Evolutionary conservation across 495 filamentous ascomycete genomes (phyloP), one percentile per base, ranked within the genome.

Genomic region (Annulohypoxylon bovei): DNA sequence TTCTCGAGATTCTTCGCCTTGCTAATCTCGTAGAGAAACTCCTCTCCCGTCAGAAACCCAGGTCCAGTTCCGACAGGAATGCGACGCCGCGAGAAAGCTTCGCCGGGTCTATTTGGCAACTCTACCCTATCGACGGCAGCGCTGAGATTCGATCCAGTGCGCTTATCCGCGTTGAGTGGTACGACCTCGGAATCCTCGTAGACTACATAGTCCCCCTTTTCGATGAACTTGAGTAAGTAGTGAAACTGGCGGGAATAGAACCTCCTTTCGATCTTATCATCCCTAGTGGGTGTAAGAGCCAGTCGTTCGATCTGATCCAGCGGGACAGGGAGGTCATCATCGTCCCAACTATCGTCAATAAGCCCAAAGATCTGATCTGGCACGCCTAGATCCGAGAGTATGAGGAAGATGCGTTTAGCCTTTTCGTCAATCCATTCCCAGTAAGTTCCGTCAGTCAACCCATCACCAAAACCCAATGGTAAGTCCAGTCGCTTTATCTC

Each of bases 381-480:
- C 11, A 93, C 87, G 0, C 90, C 92, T 53, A 97, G 83, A 62
- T 94, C 91, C 40, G 89, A 84, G 32, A 97, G 85, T 32, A 94
- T 92, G 32, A 98, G 84, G 70, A 97, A 98, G 57, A 97, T 85
- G 60, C 89, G 87, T 68, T 87, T 90, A 3, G 92, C 90, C 71
- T 90, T 91, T 65, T 90, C 81, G 54, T 96, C 82, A 64, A 98
- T 96, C 92, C 92, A 96, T 70, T 97, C 94, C 79, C 93, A 89
- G 74, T 97, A 98, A 0, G 93, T 96, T 68, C 93, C 90, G 72
- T 93, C 92, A 1, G 94, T 97, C 68, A 98, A 78, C 11, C 90
- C 92, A 74, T 94, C 93, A n/a, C 93, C 94, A 80, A 95, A 97
- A 16, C 86, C 86, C 35, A 94, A 80, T 0, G 89, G 88, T 47